Evolutionary conservation across 169 alveolate genomes (phyloP).

Genomic region (Eimeria sp.): DNA sequence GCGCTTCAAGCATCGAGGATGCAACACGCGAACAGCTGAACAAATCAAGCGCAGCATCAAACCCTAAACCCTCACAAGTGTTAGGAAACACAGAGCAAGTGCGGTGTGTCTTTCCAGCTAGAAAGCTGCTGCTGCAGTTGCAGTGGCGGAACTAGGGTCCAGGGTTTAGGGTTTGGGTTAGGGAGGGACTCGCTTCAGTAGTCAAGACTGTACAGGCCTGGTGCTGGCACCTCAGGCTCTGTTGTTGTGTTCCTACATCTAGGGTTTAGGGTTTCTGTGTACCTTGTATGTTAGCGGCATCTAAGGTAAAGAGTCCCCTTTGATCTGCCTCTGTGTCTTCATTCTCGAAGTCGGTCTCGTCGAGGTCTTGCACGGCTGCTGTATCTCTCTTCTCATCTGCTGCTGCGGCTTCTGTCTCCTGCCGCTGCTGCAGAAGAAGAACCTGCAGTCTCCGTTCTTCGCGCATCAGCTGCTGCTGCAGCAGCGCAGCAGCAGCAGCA

Average conservation of each 20-base stretch:
- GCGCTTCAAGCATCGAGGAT: slow-evolving; percentile 33
- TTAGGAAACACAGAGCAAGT: no score
- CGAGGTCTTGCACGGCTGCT: not conserved
- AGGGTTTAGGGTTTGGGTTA: not conserved
- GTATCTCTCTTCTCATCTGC: slow-evolving; percentile 4
- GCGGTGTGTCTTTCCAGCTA: no score
- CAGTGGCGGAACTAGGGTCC: not conserved
- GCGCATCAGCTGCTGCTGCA: no score
- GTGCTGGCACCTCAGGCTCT: not conserved
- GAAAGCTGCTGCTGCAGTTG: no score
- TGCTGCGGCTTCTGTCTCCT: slow-evolving; percentile 36
- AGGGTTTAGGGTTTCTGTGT: not conserved
- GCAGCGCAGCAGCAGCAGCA: no score
- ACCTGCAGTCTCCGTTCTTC: slow-evolving; percentile 20
- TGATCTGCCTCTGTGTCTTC: slow-evolving; percentile 57
- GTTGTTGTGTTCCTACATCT: not conserved
- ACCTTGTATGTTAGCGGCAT: not conserved
- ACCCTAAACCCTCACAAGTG: not conserved
- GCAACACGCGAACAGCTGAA: slow-evolving; percentile 12
- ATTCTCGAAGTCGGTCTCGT: not conserved
- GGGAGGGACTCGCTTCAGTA: no score
- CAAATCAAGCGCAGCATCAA: not conserved
- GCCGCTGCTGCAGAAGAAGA: slow-evolving; percentile 18
- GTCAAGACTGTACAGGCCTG: not conserved
- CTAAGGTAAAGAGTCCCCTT: not conserved